These are phyloP conservation scores for Thyridium curvatum DNA, from an alignment of 2,329 filamentous ascomycete genomes.

Conservation along the genomic window DNA sequence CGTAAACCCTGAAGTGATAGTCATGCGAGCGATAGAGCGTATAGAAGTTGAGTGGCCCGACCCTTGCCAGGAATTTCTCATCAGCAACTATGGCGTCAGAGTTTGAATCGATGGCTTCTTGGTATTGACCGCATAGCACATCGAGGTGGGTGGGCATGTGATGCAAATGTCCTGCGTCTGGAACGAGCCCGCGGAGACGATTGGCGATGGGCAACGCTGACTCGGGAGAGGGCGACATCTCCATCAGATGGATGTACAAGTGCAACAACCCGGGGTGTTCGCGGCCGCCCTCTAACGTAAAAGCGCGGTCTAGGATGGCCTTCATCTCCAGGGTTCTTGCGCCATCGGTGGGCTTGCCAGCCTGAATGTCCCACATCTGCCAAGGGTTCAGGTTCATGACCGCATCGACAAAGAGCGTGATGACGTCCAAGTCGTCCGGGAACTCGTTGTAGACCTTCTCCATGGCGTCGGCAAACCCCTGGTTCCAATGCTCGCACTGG, in stretches of 20 bases:
- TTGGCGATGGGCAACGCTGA: conserved; percentile 13
- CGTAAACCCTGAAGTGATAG: conserved; percentile 70
- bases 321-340: conserved; percentile 55
- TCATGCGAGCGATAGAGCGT: conserved; percentile 70
- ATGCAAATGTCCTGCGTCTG: conserved; percentile 57
- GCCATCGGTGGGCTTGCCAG: conserved; percentile 37
- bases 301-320: conserved; percentile 48
- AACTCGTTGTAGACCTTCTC: conserved; percentile 23
- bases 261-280: conserved; percentile 61
- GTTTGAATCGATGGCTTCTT: conserved; percentile 60
- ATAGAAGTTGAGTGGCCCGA: conserved; percentile 66
- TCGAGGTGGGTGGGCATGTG: conserved; percentile 77
- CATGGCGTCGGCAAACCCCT: conserved; percentile 53
- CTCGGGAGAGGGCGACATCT: conserved; percentile 16
- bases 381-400: conserved; percentile 42
- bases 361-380: conserved; percentile 32
- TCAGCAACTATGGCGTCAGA: conserved; percentile 61
- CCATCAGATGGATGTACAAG: conserved; percentile 40
- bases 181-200: conserved; percentile 13
- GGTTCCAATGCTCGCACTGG: conserved; percentile 38
- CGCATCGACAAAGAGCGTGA: conserved; percentile 52
- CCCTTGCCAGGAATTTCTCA: conserved; percentile 53
- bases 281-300: conserved; percentile 34
- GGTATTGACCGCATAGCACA: conserved; percentile 66
- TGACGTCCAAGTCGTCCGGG: conserved; percentile 46